phyloP scores from a whole-genome alignment of 345 rosid species.

The Eucalyptus grandis region DNA sequence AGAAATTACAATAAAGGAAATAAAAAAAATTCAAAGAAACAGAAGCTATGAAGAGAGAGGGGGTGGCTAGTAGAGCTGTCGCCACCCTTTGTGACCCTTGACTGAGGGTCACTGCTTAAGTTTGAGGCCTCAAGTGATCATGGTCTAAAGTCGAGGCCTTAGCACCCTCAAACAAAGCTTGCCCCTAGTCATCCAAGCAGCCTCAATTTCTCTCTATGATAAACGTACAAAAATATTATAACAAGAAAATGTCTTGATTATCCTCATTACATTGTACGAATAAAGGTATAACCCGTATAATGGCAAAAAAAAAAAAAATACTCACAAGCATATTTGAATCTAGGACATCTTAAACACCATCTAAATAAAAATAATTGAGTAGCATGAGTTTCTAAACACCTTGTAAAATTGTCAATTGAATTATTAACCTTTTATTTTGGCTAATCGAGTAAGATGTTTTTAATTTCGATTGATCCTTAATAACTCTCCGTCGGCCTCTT shows the following conservation, averaged over 20 bases:
- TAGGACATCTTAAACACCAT: not conserved
- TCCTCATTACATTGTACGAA: too few species aligned
- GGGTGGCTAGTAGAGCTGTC: not conserved
- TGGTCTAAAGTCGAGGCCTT: accelerated
- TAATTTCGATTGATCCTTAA: accelerated
- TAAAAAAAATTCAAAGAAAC: too few species aligned
- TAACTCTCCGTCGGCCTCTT: accelerated
- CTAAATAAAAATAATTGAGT: too few species aligned
- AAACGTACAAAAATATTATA: too few species aligned
- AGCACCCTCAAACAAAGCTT: too few species aligned
- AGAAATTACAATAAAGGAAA: too few species aligned
- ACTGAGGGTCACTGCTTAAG: accelerated
- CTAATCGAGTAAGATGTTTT: accelerated
- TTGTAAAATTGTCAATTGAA: too few species aligned
- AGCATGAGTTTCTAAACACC: not conserved
- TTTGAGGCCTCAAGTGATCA: accelerated
- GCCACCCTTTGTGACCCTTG: not conserved
- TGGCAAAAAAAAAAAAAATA: accelerated
- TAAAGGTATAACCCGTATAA: accelerated
- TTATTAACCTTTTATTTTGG: not conserved
- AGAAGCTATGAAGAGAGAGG: accelerated
- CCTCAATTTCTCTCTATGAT: too few species aligned
- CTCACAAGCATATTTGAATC: too few species aligned
- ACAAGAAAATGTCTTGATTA: accelerated
- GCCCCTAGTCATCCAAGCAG: accelerated